Evolutionary conservation across 371 early-diverging fungal genomes (phyloP), one percentile per base, ranked within the genome.

Genomic region (Blakeslea trispora): DNA sequence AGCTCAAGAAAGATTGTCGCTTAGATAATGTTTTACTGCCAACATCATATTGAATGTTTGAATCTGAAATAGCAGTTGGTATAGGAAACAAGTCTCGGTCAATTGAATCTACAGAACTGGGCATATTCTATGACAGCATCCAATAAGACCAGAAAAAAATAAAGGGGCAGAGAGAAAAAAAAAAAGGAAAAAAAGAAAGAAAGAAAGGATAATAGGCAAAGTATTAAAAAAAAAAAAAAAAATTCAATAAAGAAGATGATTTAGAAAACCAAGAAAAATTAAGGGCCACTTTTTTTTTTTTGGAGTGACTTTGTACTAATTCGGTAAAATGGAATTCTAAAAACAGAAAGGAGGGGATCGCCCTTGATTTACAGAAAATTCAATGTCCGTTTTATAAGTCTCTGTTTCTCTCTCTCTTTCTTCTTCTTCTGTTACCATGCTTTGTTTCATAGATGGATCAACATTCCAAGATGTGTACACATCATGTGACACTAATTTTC

Each of bases 251-350:
- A n/a, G 9, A 22, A 40, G 39, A 7, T 18, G 9, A 10, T 23
- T 23, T 21, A 51, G 40, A 11, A 37, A 37, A 37, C 32, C 6
- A 5, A 32, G 10, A 10, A 32, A 32, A 32, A 32, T 6, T 6
- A 32, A 5, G 10, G 32, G 10, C 32, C 10, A 6, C 10, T 32
- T 28, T 28, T 24, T 24, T 28, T 28, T 11, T 24, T 23, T 10
- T n/a, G 28, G 24, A n/a, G 22, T 46, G 3, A 46, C 22, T n/a
- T 21, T 46, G 46, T n/a, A 31, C 11, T 46, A 46, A 46, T 24
- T 31, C 47, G 47, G 47, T 44, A 55, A 55, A 46, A 35, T 46
- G 55, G 46, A n/a, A 44, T n/a, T n/a, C n/a, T n/a, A n/a, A n/a
- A n/a, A n/a, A n/a, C n/a, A n/a, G 11, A 37, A 14, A 6, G 11